Percentiles rank a stretch among this genome's conserved stretches.
Conservation (phyloP, 345 rosid species). For the Murraya koenigii region DNA sequence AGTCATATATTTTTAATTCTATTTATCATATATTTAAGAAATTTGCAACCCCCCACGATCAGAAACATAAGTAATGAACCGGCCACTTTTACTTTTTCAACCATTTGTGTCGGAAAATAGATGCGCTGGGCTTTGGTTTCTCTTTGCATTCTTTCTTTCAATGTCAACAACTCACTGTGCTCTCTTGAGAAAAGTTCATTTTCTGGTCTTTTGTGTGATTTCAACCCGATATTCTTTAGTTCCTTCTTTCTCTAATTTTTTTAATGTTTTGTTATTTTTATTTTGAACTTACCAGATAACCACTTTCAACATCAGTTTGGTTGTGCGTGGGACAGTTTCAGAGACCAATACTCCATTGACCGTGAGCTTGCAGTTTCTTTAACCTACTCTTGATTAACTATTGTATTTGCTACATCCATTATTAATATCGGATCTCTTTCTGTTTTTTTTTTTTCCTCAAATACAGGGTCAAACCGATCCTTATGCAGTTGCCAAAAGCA, state of each 20-base stretch:
- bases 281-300: constrained; percentile 45
- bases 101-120: background rate
- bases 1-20: background rate
- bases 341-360: constrained; percentile 44
- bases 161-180: background rate
- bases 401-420: background rate
- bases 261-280: background rate
- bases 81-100: background rate
- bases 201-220: background rate
- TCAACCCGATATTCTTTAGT: background rate
- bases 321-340: constrained; percentile 84
- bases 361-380: constrained; percentile 32
- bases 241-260: background rate
- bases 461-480: constrained; percentile 69
- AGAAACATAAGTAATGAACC: background rate
- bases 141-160: background rate
- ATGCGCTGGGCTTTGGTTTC: background rate
- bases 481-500: constrained; percentile 67
- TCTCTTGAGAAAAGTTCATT: background rate
- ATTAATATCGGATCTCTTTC: background rate
- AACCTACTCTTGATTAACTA: background rate
- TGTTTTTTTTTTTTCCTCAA: background rate
- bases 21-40: background rate
- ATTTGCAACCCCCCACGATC: background rate
- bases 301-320: constrained; percentile 77